These are phyloP conservation scores for Fusarium sp. DNA, from an alignment of 2,329 filamentous ascomycete genomes.

Conservation along the genomic window DNA sequence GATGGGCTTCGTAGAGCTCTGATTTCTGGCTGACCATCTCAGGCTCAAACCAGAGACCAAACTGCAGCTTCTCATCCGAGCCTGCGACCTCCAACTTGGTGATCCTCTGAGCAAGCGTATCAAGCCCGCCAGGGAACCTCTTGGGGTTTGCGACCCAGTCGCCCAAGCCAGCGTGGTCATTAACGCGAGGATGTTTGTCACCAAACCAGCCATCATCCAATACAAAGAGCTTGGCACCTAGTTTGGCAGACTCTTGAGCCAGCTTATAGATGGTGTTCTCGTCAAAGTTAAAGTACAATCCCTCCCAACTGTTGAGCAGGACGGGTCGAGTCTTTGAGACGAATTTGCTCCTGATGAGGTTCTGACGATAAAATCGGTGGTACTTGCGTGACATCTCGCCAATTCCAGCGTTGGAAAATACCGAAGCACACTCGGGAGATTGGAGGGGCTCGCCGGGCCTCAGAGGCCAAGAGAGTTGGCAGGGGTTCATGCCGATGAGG, in stretches of 20 bases:
- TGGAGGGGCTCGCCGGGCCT: conserved; percentile 64
- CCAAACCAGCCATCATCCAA: conserved; percentile 76
- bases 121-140: conserved; percentile 67
- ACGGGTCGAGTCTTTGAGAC: conserved; percentile 61
- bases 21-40: conserved; percentile 74
- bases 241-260: conserved; percentile 63
- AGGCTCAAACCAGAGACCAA: conserved; percentile 73
- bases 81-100: conserved; percentile 59
- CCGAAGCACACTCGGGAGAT: conserved; percentile 69
- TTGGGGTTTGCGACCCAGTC: conserved; percentile 69
- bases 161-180: conserved; percentile 66
- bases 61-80: conserved; percentile 59
- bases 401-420: conserved; percentile 67
- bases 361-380: conserved; percentile 68
- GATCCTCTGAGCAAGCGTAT: conserved; percentile 60
- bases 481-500: conserved; percentile 67
- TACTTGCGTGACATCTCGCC: conserved; percentile 70
- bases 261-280: conserved; percentile 63
- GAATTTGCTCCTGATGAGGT: conserved; percentile 66
- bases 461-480: conserved; percentile 67
- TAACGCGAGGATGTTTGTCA: conserved; percentile 63
- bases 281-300: conserved; percentile 67
- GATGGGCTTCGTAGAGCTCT: conserved; percentile 66
- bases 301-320: conserved; percentile 73
- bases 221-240: conserved; percentile 71